Base-by-base conservation (phyloP, 2,329 filamentous ascomycete species). In the Laburnicola sp. region DNA sequence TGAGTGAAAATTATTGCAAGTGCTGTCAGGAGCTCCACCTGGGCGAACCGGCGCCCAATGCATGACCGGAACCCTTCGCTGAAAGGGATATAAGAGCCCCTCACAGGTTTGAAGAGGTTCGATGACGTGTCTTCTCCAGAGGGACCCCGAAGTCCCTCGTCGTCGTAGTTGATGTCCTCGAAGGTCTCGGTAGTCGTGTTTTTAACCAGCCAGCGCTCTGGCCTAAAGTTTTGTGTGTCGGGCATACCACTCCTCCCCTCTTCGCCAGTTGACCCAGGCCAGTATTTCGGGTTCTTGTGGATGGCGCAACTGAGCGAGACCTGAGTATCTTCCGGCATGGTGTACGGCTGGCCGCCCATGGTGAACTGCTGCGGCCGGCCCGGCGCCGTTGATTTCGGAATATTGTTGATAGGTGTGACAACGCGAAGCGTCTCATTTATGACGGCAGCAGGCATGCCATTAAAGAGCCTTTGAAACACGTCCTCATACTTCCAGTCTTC, bases 401-500 rank as follows among this genome's bases (percentile, higher is more conserved):
- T 86, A 45, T 81, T 82, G 37, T 85, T 76, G 16, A 90, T 86
- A 0, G 89, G 84, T 2, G 89, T 88, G 52, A 90, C 78, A 36
- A 91, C 64, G 8, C 90, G 84, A 46, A 94, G 78, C 32, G 86
- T 85, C 75, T 94, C 89, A 65, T 91, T 89, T 79, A 93, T 82
- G 60, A 87, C 82, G 3, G 89, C 89, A 16, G 86, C 89, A 7
- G 86, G 75, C 79, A 89, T 86, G 53, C 85, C 84, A 8, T 80
- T 82, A 59, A 89, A 82, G 52, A 94, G 78, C 6, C 80, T 76
- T 37, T 83, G 84, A 55, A 92, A 78, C 59, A 83, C 77, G 8
- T 76, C 72, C 38, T 92, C 88, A 67, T 90, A 93, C 60, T 84
- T 79, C 89, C 89, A 93, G 6, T 81, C 78, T 0, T 73, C 71